Base-by-base conservation (phyloP, 1,284 basidiomycete genomes). In the Xerocomus minutiporus region DNA sequence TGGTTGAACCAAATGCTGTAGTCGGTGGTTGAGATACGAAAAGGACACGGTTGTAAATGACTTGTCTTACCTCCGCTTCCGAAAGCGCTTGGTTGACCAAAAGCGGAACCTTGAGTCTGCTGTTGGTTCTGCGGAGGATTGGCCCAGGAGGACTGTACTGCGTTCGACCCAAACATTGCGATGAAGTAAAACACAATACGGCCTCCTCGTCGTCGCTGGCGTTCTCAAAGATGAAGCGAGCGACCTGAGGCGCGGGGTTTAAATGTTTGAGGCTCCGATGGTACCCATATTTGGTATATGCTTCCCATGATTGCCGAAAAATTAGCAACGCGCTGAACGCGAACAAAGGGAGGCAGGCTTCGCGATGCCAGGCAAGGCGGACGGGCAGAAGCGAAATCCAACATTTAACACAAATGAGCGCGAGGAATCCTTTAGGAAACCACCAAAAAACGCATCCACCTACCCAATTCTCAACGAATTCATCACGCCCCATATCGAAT, bases 401-500 rank as follows among this genome's bases (percentile, higher is more conserved):
- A 87, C 86, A 1, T 99, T 98, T 71, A 81, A 88, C 64, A 98
- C 96, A 1, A 78, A 98, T 48, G 77, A 80, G 40, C 83, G 94
- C 53, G 94, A 98, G 74, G 76, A 84, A 11, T 73, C 80, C 4
- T 97, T 97, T 75, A 81, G 82, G 68, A 79, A 86, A 53, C 97
- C 97, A 0, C 80, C 88, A 17, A 77, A 77, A 59, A 73, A 82
- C 45, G 82, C 81, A 20, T 81, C 88, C 36, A 84, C 86, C 15
- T 85, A 92, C 53, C 84, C 86, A 15, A 90, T 92, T 52, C 79
- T 99, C 52, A 93, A 96, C 62, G 92, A 97, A 72, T 92, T 99
- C 61, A 91, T 97, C 52, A 79, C 83, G 29, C 97, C 97, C 9
- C 95, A 97, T 68, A 83, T 99, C 58, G 91, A 98, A 71, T 94